A percentile compares a stretch with the other conserved stretches of the same genome.
phyloP scores from a whole-genome alignment of 768 basidiomycete genomes.

The Rhizopogon roseolus region DNA sequence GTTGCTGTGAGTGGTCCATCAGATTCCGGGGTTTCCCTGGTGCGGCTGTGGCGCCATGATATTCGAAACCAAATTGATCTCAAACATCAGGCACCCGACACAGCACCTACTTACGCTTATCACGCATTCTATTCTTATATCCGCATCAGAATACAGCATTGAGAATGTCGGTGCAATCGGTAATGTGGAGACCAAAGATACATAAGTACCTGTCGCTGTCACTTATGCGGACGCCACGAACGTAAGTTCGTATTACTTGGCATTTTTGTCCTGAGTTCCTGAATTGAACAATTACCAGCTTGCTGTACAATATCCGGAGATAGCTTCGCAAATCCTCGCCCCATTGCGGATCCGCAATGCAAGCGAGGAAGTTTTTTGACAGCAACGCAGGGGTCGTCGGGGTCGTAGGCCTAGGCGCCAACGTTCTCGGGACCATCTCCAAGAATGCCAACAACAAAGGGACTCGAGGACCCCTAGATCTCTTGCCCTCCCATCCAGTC shows the following conservation, averaged over 20 bases:
- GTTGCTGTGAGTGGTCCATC: neutral
- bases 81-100: neutral
- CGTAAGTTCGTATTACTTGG: conserved; percentile 17
- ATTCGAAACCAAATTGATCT: too few relatives aligned
- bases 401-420: neutral
- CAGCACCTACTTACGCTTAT: neutral
- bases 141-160: neutral
- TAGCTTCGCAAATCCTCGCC: conserved; percentile 28
- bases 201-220: conserved; percentile 7
- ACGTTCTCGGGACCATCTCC: neutral
- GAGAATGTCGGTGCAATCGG: neutral
- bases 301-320: conserved; percentile 28
- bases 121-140: neutral
- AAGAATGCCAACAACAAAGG: neutral
- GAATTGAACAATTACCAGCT: conserved; percentile 18
- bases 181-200: neutral
- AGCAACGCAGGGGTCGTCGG: neutral
- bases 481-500: neutral
- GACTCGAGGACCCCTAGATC: neutral
- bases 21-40: neutral
- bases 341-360: conserved; percentile 17
- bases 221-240: conserved; percentile 39
- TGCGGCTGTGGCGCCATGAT: neutral
- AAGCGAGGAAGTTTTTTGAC: neutral
- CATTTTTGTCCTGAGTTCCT: neutral